phyloP scores from a whole-genome alignment of 139 green algal genomes.

The Chlorella sorokiniana region DNA sequence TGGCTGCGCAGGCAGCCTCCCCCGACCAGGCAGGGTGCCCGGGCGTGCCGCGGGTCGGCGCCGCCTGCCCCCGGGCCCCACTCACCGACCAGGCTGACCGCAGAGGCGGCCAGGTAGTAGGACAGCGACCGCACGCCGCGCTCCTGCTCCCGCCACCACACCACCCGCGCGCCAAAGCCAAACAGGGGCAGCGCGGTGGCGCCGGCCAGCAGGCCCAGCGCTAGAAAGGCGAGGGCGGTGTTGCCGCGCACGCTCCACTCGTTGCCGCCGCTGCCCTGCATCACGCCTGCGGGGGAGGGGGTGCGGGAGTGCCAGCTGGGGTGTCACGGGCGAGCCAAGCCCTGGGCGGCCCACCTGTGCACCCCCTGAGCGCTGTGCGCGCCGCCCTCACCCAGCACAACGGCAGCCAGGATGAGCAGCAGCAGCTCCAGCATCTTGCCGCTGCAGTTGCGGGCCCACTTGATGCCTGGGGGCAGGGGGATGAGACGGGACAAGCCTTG shows the following conservation, averaged over 20 bases:
- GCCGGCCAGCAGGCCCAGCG: conserved; percentile 44
- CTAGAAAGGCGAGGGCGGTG: conserved; percentile 45
- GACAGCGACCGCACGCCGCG: conserved; percentile 43
- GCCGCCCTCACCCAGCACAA: conserved; percentile 38
- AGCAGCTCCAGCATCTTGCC: conserved; percentile 55
- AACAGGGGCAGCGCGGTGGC: conserved; percentile 55
- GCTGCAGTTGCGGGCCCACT: conserved; percentile 51
- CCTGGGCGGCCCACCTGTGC: background rate
- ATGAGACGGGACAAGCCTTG: background rate
- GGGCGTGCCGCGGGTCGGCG: no score
- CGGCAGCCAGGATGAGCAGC: conserved; percentile 46
- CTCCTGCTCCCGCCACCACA: conserved; percentile 59
- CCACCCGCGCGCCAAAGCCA: conserved; percentile 46
- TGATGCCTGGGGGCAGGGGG: conserved; percentile 35
- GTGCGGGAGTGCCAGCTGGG: background rate
- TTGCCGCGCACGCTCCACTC: conserved; percentile 47
- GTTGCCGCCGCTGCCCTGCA: conserved; percentile 47
- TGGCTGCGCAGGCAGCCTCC: no score
- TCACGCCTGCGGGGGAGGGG: conserved; percentile 27
- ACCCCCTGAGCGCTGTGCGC: background rate
- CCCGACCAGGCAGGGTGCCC: no score
- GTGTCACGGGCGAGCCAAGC: background rate
- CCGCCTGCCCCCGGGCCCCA: background rate
- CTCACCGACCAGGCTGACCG: conserved; percentile 42
- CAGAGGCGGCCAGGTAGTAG: conserved; percentile 56